phyloP scores from a whole-genome alignment of 208 protist species.

The Herpetomonas samuelpessoai region DNA sequence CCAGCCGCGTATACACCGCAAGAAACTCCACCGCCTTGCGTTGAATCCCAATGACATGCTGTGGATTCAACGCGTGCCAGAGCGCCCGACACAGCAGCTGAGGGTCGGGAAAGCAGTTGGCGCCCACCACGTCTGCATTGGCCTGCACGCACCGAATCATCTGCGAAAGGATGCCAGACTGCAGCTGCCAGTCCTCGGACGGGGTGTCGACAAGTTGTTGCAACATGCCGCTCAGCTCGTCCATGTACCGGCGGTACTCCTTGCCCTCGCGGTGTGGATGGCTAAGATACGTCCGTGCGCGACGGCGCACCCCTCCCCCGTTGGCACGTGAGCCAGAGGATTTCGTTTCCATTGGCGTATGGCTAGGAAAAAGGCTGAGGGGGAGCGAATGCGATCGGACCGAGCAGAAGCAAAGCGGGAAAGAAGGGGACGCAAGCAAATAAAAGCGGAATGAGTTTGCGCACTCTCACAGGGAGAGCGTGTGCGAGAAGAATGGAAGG shows the following conservation, averaged over 20 bases:
- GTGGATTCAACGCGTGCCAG: slow-evolving; percentile 36
- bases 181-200: slow-evolving; percentile 14
- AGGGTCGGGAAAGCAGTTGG: slow-evolving; percentile 32
- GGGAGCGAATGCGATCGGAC: too few species aligned
- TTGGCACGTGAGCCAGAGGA: too few species aligned
- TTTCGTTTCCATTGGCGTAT: too few species aligned
- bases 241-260: slow-evolving; percentile 12
- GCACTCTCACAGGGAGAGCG: too few species aligned
- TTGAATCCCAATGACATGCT: slow-evolving; percentile 62
- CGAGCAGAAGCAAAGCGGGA: too few species aligned
- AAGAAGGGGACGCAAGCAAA: too few species aligned
- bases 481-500: too few species aligned
- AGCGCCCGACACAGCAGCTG: slow-evolving; percentile 35
- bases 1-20: slow-evolving; percentile 27
- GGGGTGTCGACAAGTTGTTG: slow-evolving; percentile 15
- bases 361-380: too few species aligned
- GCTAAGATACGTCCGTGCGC: slow-evolving; percentile 4
- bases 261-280: slow-evolving; percentile 7
- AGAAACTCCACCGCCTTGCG: slow-evolving; percentile 61
- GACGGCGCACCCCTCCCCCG: too few species aligned
- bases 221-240: slow-evolving; percentile 13
- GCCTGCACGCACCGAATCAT: slow-evolving; percentile 20
- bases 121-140: slow-evolving; percentile 23
- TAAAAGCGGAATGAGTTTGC: too few species aligned
- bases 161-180: slow-evolving; percentile 18